Evolutionary conservation across 495 filamentous ascomycete genomes (phyloP).

Genomic region (Beverwykella pulmonaria): DNA sequence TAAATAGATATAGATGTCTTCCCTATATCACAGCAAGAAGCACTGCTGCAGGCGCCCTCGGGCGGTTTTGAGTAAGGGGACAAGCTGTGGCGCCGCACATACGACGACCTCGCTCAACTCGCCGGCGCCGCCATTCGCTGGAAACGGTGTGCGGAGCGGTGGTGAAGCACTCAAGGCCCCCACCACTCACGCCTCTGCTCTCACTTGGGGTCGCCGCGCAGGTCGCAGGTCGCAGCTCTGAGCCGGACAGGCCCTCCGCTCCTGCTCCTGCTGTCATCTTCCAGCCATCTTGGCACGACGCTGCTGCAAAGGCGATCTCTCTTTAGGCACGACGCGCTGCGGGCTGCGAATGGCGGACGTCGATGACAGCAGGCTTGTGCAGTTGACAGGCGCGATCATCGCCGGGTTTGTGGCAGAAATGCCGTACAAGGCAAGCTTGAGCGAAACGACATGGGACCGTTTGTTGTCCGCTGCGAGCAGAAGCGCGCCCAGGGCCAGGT

Average conservation of each 20-base stretch:
- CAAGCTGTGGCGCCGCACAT: conserved; percentile 22
- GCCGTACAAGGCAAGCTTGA: conserved; percentile 27
- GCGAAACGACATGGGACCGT: conserved; percentile 13
- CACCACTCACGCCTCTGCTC: conserved; percentile 5
- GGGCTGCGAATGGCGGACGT: not conserved
- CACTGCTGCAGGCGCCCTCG: conserved; percentile 26
- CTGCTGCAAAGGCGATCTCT: conserved; percentile 31
- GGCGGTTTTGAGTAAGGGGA: conserved; percentile 26
- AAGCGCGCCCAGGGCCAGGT: conserved; percentile 4
- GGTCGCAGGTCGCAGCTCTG: no score
- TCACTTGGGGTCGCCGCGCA: conserved; percentile 6
- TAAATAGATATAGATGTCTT: conserved; percentile 20
- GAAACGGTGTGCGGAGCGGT: conserved; percentile 7
- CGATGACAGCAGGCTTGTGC: conserved; percentile 16
- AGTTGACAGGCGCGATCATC: conserved; percentile 31
- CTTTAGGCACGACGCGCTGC: conserved; percentile 29
- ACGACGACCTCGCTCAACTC: not conserved
- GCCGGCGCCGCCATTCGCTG: not conserved
- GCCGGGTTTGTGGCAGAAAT: conserved; percentile 31
- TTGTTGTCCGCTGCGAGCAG: conserved; percentile 10
- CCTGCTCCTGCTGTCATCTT: conserved; percentile 13
- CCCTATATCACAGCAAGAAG: conserved; percentile 19
- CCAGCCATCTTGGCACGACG: conserved; percentile 4
- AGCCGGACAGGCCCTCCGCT: not conserved
- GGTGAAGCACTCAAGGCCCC: not conserved